Evolutionary conservation across 306 rosid species (phyloP).

Genomic region (Lathyrus tuberosus): DNA sequence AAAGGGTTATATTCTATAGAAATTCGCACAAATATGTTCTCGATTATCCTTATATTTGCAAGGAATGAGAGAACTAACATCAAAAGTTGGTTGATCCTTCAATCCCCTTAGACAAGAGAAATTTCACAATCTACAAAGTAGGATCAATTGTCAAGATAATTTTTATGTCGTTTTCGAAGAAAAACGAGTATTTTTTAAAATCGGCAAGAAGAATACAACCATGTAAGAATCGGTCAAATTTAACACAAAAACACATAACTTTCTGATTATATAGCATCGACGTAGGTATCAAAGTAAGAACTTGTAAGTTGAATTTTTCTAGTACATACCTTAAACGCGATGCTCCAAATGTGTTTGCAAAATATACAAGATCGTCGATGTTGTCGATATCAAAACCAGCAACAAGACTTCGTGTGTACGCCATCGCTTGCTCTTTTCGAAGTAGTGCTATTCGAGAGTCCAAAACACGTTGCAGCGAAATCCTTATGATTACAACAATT

Average conservation of each 20-base stretch:
- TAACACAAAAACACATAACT: not conserved
- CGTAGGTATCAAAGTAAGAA: constrained; percentile 23
- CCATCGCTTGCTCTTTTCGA: constrained; percentile 75
- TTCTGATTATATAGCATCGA: not conserved
- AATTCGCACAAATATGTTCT: constrained; percentile 24
- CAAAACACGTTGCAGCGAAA: constrained; percentile 57
- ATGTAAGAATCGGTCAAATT: not conserved
- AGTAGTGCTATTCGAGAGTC: constrained; percentile 59
- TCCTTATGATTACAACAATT: constrained; percentile 41
- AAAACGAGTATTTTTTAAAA: constrained; percentile 15
- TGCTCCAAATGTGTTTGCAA: constrained; percentile 77
- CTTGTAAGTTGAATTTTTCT: constrained; percentile 12
- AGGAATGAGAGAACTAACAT: constrained; percentile 46
- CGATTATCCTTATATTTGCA: constrained; percentile 38
- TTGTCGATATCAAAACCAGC: constrained; percentile 63
- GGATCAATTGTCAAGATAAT: constrained; percentile 34
- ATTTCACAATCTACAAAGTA: constrained; percentile 42
- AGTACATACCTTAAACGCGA: constrained; percentile 58
- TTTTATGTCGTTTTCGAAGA: constrained; percentile 6
- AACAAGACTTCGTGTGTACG: constrained; percentile 68
- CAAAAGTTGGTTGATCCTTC: constrained; percentile 36
- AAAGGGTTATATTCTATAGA: constrained; percentile 14
- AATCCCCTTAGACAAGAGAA: constrained; percentile 37
- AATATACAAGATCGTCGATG: constrained; percentile 56
- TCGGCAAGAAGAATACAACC: constrained; percentile 9